Evolutionary conservation across 2,329 filamentous ascomycete genomes (phyloP), one percentile per base, ranked within the genome.

Genomic region (Neodidymelliopsis sp.): DNA sequence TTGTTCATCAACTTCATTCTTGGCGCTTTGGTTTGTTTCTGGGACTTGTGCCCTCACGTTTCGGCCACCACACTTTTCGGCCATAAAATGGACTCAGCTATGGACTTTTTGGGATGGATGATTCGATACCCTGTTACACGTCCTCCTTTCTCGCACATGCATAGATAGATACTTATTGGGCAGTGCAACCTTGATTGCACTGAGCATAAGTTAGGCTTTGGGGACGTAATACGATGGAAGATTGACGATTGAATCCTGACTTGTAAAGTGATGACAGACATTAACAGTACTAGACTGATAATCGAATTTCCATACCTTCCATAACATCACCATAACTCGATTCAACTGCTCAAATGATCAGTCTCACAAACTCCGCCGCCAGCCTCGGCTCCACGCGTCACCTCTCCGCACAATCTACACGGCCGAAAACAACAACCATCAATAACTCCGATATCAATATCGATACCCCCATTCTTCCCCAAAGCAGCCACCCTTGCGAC

Each of bases 71-170:
- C 47, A 50, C 36, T 46, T 61, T 49, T 36, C 45, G 53, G 35
- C 53, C 46, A 49, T 24, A 48, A 57, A 56, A 56, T 55, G 42
- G 46, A 64, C 48, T 53, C 43, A 53, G 59, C 48, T 58, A 48
- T 57, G 54, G 49, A 50, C 42, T 39, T 46, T n/a, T 50, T 46
- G 45, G 49, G 46, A 59, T 48, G 56, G 56, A 54, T 48, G 45
- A 54, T 48, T 59, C 51, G 61, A 65, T 65, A 66, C 59, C 62
- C 61, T 57, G 55, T 42, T 64, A 60, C 53, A 53, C 36, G 20
- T 54, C 42, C 48, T 56, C 54, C 44, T 44, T 53, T 53, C 44
- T 49, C 44, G 48, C 38, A 45, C 30, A 45, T 36, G 46, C 33
- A 46, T 49, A 49, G 38, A 38, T 57, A 48, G 53, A 52, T 42